These are phyloP conservation scores for Eucalyptus cloeziana DNA, from an alignment of 345 rosid genomes.

Conservation along the genomic window DNA sequence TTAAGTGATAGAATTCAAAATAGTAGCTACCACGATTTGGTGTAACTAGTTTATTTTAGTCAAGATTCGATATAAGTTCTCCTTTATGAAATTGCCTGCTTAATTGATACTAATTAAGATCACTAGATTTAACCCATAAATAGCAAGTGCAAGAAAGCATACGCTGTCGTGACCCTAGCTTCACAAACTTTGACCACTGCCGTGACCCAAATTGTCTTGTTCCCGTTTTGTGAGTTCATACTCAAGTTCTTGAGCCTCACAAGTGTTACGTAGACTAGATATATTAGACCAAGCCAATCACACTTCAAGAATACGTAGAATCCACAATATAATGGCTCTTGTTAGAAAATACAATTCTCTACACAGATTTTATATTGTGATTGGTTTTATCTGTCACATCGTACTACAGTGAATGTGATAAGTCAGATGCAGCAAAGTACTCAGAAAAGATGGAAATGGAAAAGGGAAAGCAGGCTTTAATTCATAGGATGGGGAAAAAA, in stretches of 20 bases:
- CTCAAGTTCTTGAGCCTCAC: neutral
- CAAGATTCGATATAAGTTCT: neutral
- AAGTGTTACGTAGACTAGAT: neutral
- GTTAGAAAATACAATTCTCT: neutral
- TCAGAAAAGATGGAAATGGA: neutral
- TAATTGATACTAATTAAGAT: neutral
- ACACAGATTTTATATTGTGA: neutral
- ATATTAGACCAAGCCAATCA: neutral
- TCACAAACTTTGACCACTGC: neutral
- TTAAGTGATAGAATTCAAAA: neutral
- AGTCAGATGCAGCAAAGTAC: neutral
- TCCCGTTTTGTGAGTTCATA: neutral
- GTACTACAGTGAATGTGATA: neutral
- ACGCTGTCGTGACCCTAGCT: neutral
- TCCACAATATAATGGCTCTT: neutral
- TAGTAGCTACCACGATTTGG: neutral
- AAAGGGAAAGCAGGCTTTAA: neutral
- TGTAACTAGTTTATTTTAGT: neutral
- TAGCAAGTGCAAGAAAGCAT: neutral
- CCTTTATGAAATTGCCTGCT: neutral
- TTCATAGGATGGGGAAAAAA: neutral
- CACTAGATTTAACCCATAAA: neutral
- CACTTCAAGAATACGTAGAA: neutral
- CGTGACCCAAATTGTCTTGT: neutral
- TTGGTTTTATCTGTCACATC: neutral